A percentile compares a stretch with the other conserved stretches of the same genome.
phyloP scores from a whole-genome alignment of 2,329 filamentous ascomycete species.

The Zymoseptoria ardabiliae region DNA sequence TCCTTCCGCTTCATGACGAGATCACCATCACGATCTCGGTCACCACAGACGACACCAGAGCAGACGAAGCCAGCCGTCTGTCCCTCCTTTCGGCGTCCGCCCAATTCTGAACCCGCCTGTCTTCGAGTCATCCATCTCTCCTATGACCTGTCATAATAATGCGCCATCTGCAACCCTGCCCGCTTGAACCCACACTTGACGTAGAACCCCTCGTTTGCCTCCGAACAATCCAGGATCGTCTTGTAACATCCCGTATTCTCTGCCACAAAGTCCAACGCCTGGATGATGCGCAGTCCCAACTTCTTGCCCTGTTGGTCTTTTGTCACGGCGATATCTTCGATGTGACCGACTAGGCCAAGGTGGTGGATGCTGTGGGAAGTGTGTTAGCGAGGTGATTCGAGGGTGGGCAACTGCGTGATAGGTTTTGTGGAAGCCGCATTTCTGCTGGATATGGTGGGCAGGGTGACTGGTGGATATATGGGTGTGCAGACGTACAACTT shows the following conservation, averaged over 20 bases:
- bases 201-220: conserved; percentile 95
- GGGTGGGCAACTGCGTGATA: neutral
- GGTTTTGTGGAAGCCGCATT: neutral
- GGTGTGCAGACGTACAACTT: conserved; percentile 62
- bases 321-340: conserved; percentile 93
- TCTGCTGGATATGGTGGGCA: neutral
- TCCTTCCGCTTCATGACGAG: neutral
- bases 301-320: conserved; percentile 98
- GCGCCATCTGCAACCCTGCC: conserved; percentile 91
- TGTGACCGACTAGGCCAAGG: conserved; percentile 80
- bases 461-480: neutral
- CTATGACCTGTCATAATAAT: conserved; percentile 57
- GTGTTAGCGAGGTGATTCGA: neutral
- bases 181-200: conserved; percentile 93
- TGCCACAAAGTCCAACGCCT: conserved; percentile 84
- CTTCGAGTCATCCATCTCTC: neutral
- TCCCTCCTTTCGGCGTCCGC: neutral
- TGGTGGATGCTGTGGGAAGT: conserved; percentile 55
- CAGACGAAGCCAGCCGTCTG: too few species aligned
- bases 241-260: conserved; percentile 90
- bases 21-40: too few species aligned
- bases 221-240: conserved; percentile 93
- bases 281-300: conserved; percentile 83
- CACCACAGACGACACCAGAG: too few species aligned
- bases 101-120: neutral